Evolutionary conservation across 352 stramenopile species (phyloP), one percentile per base, ranked within the genome.

Genomic region (Plasmopara halstedii): DNA sequence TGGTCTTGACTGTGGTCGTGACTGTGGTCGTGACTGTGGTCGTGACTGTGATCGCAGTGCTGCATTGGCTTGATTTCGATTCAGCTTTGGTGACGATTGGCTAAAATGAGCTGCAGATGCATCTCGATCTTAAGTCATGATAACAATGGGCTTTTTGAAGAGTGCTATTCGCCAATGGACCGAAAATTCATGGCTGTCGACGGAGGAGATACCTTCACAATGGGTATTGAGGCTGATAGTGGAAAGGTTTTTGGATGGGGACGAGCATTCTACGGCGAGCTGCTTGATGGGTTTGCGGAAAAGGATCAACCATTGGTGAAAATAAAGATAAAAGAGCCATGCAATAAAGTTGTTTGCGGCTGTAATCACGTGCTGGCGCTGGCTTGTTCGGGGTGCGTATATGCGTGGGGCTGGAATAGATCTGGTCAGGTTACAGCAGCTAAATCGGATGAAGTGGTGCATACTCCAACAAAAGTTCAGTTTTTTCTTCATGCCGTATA

Each of bases 11-110:
- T n/a, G n/a, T n/a, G n/a, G n/a, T n/a, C n/a, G n/a, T n/a, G n/a
- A n/a, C n/a, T n/a, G n/a, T 79, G 58, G 51, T 67, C 55, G 61
- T 89, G 74, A 47, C 42, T 36, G 42, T 78, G 61, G 39, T 74
- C 59, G 15, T 88, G 70, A 7, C 72, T 59, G 43, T 82, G 64
- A 37, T 88, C 74, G 49, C n/a, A n/a, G n/a, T n/a, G n/a, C n/a
- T n/a, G n/a, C n/a, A n/a, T n/a, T n/a, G n/a, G n/a, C n/a, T n/a
- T n/a, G n/a, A n/a, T 15, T 44, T 60, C 22, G 6, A 21, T 8
- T 1, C 26, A 25, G 7, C 44, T 18, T 33, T 35, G 40, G 9
- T 35, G 14, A 52, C 45, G 36, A 65, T 65, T 65, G 56, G 56
- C 41, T 45, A 34, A 65, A 63, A 53, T 76, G 59, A 47, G 67